Conservation (phyloP, 345 rosid genomes). For the Dipteronia dyeriana region DNA sequence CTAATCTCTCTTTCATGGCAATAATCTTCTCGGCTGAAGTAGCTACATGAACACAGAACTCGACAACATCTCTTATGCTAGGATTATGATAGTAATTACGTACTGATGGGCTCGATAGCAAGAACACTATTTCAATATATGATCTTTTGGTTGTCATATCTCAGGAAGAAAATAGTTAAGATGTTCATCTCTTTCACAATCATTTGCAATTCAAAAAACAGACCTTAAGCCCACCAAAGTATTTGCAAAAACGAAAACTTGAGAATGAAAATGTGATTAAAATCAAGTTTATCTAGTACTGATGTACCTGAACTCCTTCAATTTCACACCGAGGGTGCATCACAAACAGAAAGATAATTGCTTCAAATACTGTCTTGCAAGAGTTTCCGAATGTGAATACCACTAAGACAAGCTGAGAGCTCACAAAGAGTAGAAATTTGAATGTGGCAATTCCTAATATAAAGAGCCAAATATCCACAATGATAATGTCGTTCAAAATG, state of each 20-base stretch:
- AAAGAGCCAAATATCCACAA: constrained; percentile 66
- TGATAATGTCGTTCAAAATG: constrained; percentile 50
- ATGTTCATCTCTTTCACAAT: constrained; percentile 97
- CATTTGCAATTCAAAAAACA: constrained; percentile 42
- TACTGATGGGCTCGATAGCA: constrained; percentile 43
- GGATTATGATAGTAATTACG: constrained; percentile 90
- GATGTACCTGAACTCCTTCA: constrained; percentile 75
- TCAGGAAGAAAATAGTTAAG: constrained; percentile 75
- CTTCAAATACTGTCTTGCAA: constrained; percentile 79
- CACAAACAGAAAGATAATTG: constrained; percentile 75
- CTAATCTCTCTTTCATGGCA: constrained; percentile 57
- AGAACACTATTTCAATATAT: constrained; percentile 67
- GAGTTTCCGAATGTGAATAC: constrained; percentile 85
- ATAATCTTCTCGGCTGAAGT: constrained; percentile 76
- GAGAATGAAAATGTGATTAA: background rate
- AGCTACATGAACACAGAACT: constrained; percentile 73
- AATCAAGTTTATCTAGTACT: background rate
- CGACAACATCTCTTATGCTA: constrained; percentile 82
- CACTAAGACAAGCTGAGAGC: constrained; percentile 79
- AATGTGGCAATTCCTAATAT: constrained; percentile 82
- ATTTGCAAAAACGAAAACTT: background rate
- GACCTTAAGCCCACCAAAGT: background rate
- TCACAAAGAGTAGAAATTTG: constrained; percentile 71
- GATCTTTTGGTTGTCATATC: constrained; percentile 78
- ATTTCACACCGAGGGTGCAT: constrained; percentile 87